These are phyloP conservation scores for Exophiala aquamarina DNA, from an alignment of 2,329 filamentous ascomycete species.

Conservation along the genomic window DNA sequence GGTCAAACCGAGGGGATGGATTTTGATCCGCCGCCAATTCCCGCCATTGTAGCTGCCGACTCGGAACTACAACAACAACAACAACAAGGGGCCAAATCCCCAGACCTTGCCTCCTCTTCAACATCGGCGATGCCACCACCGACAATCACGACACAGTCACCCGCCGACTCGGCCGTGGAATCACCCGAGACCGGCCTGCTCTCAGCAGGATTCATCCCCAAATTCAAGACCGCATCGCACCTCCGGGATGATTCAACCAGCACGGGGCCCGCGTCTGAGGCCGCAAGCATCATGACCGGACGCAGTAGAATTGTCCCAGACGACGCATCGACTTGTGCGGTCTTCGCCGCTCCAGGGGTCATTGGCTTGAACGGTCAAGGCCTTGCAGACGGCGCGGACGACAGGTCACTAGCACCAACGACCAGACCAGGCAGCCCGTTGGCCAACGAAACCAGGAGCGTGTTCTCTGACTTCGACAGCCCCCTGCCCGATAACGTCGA, in stretches of 20 bases:
- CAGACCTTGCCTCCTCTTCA: background rate
- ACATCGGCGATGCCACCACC: background rate
- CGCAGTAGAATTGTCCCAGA: conserved; percentile 15
- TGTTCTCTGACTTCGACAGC: background rate
- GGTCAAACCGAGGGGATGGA: conserved; percentile 11
- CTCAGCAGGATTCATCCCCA: conserved; percentile 23
- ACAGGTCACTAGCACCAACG: background rate
- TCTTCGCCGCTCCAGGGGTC: conserved; percentile 27
- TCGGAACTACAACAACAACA: background rate
- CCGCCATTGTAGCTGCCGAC: too few relatives aligned
- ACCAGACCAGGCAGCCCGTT: conserved; percentile 14
- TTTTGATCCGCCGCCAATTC: too few relatives aligned
- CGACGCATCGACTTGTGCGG: conserved; percentile 25
- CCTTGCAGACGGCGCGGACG: background rate
- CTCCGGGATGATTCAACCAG: conserved; percentile 18
- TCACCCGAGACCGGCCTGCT: conserved; percentile 14
- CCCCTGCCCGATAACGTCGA: conserved; percentile 5
- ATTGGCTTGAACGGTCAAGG: background rate
- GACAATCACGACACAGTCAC: background rate
- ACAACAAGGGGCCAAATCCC: background rate
- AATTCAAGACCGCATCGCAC: conserved; percentile 24
- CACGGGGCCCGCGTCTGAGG: conserved; percentile 11
- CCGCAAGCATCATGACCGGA: conserved; percentile 22
- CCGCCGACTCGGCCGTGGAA: background rate
- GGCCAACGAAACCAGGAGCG: conserved; percentile 9